A percentile compares a stretch with the other conserved stretches of the same genome.
These are phyloP conservation scores for Solanum virginianum DNA, from an alignment of 257 asterid species.

Conservation along the genomic window DNA sequence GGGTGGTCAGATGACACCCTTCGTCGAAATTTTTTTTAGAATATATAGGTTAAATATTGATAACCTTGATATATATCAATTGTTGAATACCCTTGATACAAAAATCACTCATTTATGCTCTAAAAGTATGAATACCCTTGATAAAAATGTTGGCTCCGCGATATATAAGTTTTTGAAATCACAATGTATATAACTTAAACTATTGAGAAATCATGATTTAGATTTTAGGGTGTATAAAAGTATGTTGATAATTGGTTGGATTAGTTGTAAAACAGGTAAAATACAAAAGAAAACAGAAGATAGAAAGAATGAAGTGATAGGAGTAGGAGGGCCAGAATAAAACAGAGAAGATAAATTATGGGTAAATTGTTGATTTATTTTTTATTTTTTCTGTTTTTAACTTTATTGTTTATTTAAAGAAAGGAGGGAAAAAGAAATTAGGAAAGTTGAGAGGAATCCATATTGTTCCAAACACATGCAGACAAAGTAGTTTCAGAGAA, in stretches of 20 bases:
- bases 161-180: neutral
- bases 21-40: too few species aligned
- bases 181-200: neutral
- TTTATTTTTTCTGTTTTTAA: neutral
- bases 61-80: too few species aligned
- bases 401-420: neutral
- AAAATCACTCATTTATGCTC: too few species aligned
- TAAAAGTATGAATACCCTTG: too few species aligned
- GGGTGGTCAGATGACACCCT: too few species aligned
- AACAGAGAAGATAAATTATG: neutral
- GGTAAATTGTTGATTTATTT: neutral
- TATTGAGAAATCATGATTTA: neutral
- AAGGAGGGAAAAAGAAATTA: neutral
- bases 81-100: too few species aligned
- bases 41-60: too few species aligned
- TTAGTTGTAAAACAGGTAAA: neutral
- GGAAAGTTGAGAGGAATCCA: constrained; percentile 55
- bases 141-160: too few species aligned
- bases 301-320: neutral
- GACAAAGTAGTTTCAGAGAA: constrained; percentile 81
- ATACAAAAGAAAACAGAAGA: neutral
- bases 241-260: neutral
- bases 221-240: neutral
- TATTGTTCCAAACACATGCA: constrained; percentile 71
- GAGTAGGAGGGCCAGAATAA: neutral